Evolutionary conservation across 176 grass and related monocot genomes (phyloP).

Genomic region (Luzula sylvatica): DNA sequence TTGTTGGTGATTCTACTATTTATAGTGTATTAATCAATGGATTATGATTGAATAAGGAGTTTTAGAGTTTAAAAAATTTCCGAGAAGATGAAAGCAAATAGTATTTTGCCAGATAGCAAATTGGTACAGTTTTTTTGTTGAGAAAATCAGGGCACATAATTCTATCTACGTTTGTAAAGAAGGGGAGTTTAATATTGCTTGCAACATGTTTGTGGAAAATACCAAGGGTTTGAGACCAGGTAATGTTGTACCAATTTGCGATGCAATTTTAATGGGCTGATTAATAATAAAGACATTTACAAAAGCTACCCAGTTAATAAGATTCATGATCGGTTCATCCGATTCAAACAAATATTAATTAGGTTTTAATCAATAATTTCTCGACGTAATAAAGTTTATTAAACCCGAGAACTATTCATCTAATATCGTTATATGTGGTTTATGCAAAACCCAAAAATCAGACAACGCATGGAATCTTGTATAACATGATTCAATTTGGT

Average conservation of each 20-base stretch:
- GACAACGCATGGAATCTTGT: conserved; percentile 59
- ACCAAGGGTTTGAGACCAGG: conserved; percentile 22
- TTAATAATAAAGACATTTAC: conserved; percentile 41
- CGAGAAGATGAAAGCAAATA: conserved; percentile 50
- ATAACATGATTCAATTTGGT: conserved; percentile 48
- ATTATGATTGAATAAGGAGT: conserved; percentile 36
- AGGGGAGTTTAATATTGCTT: conserved; percentile 26
- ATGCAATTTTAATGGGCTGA: conserved; percentile 55
- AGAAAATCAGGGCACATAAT: no score
- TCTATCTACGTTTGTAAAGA: conserved; percentile 24
- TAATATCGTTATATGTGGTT: conserved; percentile 59
- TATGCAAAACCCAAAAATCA: conserved; percentile 59
- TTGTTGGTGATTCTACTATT: conserved; percentile 43
- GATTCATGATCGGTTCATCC: conserved; percentile 21
- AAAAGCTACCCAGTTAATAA: conserved; percentile 46
- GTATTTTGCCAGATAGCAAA: conserved; percentile 32
- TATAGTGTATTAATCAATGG: conserved; percentile 60
- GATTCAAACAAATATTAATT: conserved; percentile 10
- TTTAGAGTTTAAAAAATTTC: conserved; percentile 34
- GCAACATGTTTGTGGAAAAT: conserved; percentile 41
- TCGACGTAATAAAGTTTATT: conserved; percentile 31
- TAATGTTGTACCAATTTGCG: conserved; percentile 30
- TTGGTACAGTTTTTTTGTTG: no score
- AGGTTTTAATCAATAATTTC: conserved; percentile 5
- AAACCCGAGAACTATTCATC: conserved; percentile 68